Percentiles rank a stretch among this genome's conserved stretches.
Conservation (phyloP, 2,329 filamentous ascomycete species). For the Exophiala aquamarina region DNA sequence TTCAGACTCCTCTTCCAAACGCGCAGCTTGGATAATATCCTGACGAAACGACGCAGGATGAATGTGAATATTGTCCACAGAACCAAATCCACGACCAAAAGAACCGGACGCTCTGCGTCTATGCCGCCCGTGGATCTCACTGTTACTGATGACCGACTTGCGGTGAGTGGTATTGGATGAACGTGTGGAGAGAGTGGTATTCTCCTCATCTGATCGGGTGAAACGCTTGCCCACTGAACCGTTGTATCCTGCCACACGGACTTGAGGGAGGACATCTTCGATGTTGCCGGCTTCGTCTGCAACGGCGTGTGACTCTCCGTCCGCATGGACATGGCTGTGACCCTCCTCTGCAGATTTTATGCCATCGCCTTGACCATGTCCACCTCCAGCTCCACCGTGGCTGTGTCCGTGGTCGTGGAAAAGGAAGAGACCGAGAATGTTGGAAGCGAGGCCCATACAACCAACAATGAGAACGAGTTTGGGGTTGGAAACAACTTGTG, state of each 20-base stretch:
- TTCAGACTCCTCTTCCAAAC: conserved; percentile 55
- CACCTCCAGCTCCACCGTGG: conserved; percentile 62
- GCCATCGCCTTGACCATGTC: conserved; percentile 46
- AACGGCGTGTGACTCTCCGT: conserved; percentile 33
- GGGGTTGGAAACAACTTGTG: conserved; percentile 81
- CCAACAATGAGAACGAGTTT: conserved; percentile 88
- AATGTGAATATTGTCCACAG: conserved; percentile 72
- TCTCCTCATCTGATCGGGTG: conserved; percentile 31
- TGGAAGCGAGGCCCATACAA: conserved; percentile 79
- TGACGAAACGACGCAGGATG: conserved; percentile 89
- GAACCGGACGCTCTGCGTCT: conserved; percentile 62
- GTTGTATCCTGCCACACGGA: conserved; percentile 51
- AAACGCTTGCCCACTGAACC: conserved; percentile 28
- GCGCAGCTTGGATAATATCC: conserved; percentile 84
- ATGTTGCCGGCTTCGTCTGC: conserved; percentile 61
- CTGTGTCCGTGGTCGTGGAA: conserved; percentile 92
- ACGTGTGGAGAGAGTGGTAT: conserved; percentile 28
- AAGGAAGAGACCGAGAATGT: conserved; percentile 82
- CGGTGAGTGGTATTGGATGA: conserved; percentile 32
- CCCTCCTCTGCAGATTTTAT: conserved; percentile 50
- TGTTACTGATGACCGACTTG: conserved; percentile 27
- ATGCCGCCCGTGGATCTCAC: conserved; percentile 44
- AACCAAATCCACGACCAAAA: conserved; percentile 54
- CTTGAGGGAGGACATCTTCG: conserved; percentile 64
- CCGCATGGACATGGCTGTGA: conserved; percentile 44